A percentile compares a stretch with the other conserved stretches of the same genome.
phyloP scores from a whole-genome alignment of 2,329 filamentous ascomycete genomes.

The Aureobasidium sp. region DNA sequence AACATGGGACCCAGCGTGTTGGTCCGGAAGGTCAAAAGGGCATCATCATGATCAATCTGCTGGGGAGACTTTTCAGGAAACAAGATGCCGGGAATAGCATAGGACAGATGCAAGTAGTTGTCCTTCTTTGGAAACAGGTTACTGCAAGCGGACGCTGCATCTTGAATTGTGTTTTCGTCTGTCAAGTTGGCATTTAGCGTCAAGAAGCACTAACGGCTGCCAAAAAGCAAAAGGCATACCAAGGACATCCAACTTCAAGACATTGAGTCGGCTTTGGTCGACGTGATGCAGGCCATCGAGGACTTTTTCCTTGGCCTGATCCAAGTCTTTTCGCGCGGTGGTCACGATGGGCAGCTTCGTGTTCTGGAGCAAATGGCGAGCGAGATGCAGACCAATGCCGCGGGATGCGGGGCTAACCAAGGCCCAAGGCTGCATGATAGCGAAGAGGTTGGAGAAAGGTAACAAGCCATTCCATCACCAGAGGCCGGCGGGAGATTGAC shows the following conservation, averaged over 20 bases:
- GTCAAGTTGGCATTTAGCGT: background rate
- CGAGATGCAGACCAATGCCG: constrained; percentile 55
- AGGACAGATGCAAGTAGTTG: constrained; percentile 59
- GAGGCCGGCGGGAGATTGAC: background rate
- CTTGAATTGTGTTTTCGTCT: constrained; percentile 56
- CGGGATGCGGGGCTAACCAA: constrained; percentile 52
- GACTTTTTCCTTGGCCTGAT: constrained; percentile 41
- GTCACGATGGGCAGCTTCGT: constrained; percentile 53
- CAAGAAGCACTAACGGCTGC: background rate
- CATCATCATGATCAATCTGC: constrained; percentile 53
- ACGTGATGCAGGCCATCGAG: constrained; percentile 42
- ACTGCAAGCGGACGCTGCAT: constrained; percentile 41
- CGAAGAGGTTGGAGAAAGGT: constrained; percentile 5
- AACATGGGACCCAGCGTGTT: constrained; percentile 69
- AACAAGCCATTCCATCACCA: background rate
- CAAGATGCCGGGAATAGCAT: constrained; percentile 64
- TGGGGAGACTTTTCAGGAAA: constrained; percentile 62
- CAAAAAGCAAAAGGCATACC: constrained; percentile 31
- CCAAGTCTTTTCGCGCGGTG: constrained; percentile 48
- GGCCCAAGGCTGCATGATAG: constrained; percentile 42
- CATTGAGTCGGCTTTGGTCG: constrained; percentile 39
- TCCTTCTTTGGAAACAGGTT: constrained; percentile 28
- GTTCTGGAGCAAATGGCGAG: constrained; percentile 48
- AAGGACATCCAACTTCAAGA: constrained; percentile 50
- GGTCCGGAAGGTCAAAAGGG: constrained; percentile 61